Percentiles rank a stretch among this genome's conserved stretches.
These are phyloP conservation scores for Elsinoe arachidis DNA, from an alignment of 2,329 filamentous ascomycete genomes.

Conservation along the genomic window DNA sequence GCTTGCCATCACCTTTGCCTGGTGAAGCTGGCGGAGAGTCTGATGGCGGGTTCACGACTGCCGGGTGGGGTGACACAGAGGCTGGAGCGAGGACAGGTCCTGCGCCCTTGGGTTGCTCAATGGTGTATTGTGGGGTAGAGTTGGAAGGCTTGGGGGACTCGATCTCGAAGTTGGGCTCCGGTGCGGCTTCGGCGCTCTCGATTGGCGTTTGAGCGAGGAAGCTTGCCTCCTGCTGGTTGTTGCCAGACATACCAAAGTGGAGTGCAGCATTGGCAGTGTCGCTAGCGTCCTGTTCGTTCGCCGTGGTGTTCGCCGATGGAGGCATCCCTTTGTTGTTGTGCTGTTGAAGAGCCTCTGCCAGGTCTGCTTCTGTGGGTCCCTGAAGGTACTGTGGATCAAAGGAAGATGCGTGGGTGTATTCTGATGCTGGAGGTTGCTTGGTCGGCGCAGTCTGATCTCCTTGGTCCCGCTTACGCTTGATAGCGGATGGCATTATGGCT, in stretches of 20 bases:
- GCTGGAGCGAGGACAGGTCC: slow-evolving; percentile 31
- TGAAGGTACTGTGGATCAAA: background rate
- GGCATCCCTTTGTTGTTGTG: slow-evolving; percentile 23
- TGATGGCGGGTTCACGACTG: background rate
- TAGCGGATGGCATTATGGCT: background rate
- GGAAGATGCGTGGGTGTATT: background rate
- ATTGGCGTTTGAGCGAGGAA: slow-evolving; percentile 32
- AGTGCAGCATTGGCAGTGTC: slow-evolving; percentile 54
- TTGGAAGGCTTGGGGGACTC: slow-evolving; percentile 16
- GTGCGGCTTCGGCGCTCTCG: slow-evolving; percentile 11
- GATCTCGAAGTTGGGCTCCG: slow-evolving; percentile 16
- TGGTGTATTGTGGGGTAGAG: slow-evolving; percentile 14
- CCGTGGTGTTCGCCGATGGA: slow-evolving; percentile 23
- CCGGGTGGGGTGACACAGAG: slow-evolving; percentile 6
- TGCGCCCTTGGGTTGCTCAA: slow-evolving; percentile 15
- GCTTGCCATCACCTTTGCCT: slow-evolving; percentile 45
- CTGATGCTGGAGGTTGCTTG: background rate
- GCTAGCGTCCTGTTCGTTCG: slow-evolving; percentile 39
- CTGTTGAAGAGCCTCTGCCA: slow-evolving; percentile 26
- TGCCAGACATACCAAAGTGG: slow-evolving; percentile 48
- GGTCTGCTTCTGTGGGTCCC: slow-evolving; percentile 19
- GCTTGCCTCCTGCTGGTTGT: slow-evolving; percentile 46
- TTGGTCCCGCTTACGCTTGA: slow-evolving; percentile 9
- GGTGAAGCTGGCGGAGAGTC: background rate
- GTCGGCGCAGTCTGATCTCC: background rate